Evolutionary conservation across 148 eudicot genomes (phyloP).

Genomic region (Fagopyrum tataricum): DNA sequence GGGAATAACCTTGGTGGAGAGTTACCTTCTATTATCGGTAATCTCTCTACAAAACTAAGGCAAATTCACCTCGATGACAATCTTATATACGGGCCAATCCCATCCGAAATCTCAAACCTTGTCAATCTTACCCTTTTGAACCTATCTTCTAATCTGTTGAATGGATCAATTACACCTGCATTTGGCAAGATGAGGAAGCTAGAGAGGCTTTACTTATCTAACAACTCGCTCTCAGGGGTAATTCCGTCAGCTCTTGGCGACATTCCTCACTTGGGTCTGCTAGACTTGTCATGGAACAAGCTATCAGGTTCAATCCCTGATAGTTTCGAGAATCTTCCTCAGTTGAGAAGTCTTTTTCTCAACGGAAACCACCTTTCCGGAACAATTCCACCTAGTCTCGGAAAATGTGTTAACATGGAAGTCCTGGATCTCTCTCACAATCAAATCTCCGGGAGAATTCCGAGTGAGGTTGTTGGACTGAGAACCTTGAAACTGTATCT

Average conservation of each 20-base stretch:
- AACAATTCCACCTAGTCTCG: conserved; percentile 58
- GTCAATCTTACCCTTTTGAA: conserved; percentile 65
- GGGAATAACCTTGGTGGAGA: conserved; percentile 59
- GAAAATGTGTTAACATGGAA: conserved; percentile 68
- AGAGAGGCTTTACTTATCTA: conserved; percentile 62
- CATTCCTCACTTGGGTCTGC: conserved; percentile 65
- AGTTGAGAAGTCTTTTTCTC: conserved; percentile 53
- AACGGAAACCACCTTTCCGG: conserved; percentile 63
- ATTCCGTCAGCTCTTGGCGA: conserved; percentile 52
- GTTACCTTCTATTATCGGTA: conserved; percentile 46
- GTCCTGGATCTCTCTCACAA: conserved; percentile 74
- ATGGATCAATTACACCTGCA: conserved; percentile 55
- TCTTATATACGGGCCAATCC: conserved; percentile 54
- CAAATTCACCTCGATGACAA: conserved; percentile 69
- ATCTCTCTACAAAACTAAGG: conserved; percentile 49
- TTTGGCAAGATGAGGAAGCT: conserved; percentile 41
- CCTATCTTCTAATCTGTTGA: conserved; percentile 58
- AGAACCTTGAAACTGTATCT: conserved; percentile 67
- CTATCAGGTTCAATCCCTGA: conserved; percentile 61
- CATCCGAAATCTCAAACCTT: conserved; percentile 60
- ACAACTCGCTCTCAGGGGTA: conserved; percentile 55
- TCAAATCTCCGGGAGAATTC: conserved; percentile 53
- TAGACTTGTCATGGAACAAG: conserved; percentile 66
- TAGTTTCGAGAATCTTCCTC: conserved; percentile 54
- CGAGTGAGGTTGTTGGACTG: conserved; percentile 56